A percentile compares a stretch with the other conserved stretches of the same genome.
Evolutionary conservation across 2,329 filamentous ascomycete genomes (phyloP).

Genomic region (Fusarium armeniacum): DNA sequence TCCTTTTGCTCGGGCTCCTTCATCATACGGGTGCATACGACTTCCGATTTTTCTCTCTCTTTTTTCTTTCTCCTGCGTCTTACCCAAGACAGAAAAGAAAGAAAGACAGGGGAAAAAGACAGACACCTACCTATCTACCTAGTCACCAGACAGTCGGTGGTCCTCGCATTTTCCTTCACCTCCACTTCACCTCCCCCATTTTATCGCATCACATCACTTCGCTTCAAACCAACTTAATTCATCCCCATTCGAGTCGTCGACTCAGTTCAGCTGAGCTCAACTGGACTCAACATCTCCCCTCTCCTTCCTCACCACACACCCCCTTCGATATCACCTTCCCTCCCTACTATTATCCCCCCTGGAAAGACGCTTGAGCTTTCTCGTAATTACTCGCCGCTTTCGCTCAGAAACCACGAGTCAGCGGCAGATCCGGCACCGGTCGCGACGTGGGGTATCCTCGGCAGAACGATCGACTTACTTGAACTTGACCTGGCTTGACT

Average conservation of each 20-base stretch:
- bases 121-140: background rate
- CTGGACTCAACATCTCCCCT: slow-evolving; percentile 1
- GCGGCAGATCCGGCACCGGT: slow-evolving; percentile 53
- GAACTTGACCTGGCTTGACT: slow-evolving; percentile 38
- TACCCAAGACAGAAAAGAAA: slow-evolving; percentile 30
- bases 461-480: slow-evolving; percentile 48
- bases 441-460: slow-evolving; percentile 50
- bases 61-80: slow-evolving; percentile 22
- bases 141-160: slow-evolving; percentile 34
- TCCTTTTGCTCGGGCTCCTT: slow-evolving; percentile 29
- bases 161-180: slow-evolving; percentile 41
- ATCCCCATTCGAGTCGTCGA: background rate
- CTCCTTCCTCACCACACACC: slow-evolving; percentile 30
- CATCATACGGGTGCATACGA: slow-evolving; percentile 28
- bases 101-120: background rate
- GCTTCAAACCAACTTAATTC: slow-evolving; percentile 8
- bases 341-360: slow-evolving; percentile 10
- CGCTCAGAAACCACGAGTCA: slow-evolving; percentile 51
- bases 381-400: slow-evolving; percentile 51
- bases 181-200: slow-evolving; percentile 28
- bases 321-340: slow-evolving; percentile 27
- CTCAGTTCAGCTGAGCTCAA: background rate
- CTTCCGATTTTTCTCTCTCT: slow-evolving; percentile 24
- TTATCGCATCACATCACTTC: background rate
- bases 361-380: slow-evolving; percentile 34